phyloP scores from a whole-genome alignment of 805 yeast genomes.

The Cyberlindnera japonica region DNA sequence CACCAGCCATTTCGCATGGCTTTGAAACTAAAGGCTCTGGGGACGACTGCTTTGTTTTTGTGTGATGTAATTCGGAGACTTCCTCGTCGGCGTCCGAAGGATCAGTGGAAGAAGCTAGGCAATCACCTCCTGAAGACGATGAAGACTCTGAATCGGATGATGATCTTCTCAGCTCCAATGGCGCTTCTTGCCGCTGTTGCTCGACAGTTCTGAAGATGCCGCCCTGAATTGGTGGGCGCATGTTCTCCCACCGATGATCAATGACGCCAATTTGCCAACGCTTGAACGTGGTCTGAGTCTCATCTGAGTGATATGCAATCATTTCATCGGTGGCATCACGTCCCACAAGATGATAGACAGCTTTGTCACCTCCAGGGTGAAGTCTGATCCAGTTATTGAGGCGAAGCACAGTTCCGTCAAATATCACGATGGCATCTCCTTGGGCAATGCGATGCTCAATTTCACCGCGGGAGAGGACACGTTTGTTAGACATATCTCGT shows the following conservation, averaged over 20 bases:
- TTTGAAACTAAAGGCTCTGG: not conserved
- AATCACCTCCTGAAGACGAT: conserved; percentile 4
- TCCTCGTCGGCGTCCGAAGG: conserved; percentile 20
- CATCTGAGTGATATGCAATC: conserved; percentile 73
- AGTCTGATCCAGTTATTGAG: conserved; percentile 64
- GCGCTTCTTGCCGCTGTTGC: conserved; percentile 19
- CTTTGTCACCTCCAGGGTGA: conserved; percentile 91
- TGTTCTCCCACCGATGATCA: conserved; percentile 62
- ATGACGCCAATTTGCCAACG: conserved; percentile 64
- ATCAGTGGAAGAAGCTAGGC: conserved; percentile 11
- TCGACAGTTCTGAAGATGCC: conserved; percentile 43
- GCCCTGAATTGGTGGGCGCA: conserved; percentile 88
- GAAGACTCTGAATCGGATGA: not conserved
- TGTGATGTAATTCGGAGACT: not conserved
- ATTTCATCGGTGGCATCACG: conserved; percentile 90
- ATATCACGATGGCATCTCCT: conserved; percentile 71
- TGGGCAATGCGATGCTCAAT: conserved; percentile 56
- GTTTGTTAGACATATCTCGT: conserved; percentile 17
- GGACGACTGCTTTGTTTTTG: not conserved
- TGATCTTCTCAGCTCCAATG: not conserved
- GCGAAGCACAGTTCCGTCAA: conserved; percentile 54
- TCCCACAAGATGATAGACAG: conserved; percentile 81
- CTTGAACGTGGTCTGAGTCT: conserved; percentile 48
- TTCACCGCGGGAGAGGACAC: conserved; percentile 38
- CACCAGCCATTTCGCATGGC: conserved; percentile 34